phyloP scores from a whole-genome alignment of 1,139 yeast genomes.

The Hyphopichia fennica region DNA sequence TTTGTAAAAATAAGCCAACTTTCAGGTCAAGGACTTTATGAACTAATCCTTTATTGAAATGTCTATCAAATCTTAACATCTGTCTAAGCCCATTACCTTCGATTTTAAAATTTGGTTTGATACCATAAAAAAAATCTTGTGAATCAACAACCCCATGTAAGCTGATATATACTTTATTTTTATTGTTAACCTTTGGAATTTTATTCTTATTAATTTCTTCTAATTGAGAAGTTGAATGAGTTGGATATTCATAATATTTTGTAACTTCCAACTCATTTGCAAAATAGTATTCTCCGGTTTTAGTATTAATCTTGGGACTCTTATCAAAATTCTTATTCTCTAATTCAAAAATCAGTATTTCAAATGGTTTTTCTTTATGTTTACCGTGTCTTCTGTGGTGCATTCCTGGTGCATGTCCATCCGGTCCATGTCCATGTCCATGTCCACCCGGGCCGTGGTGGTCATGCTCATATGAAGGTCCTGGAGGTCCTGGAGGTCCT shows the following conservation, averaged over 20 bases:
- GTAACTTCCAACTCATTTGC: neutral
- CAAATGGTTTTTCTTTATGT: neutral
- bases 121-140: neutral
- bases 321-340: neutral
- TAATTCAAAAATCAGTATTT: neutral
- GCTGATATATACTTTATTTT: neutral
- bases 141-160: neutral
- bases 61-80: neutral
- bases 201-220: neutral
- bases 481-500: no score
- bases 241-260: neutral
- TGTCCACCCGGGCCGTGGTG: no score
- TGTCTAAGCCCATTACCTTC: neutral
- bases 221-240: neutral
- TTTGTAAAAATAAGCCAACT: neutral
- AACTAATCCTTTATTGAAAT: neutral
- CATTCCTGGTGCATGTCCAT: no score
- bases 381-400: no score
- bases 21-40: neutral
- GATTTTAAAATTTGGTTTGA: neutral
- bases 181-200: neutral
- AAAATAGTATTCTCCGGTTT: neutral
- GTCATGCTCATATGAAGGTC: no score
- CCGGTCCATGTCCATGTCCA: no score
- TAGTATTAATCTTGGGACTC: neutral